phyloP scores from a whole-genome alignment of 441 rosid genomes.

The Croton setiger region DNA sequence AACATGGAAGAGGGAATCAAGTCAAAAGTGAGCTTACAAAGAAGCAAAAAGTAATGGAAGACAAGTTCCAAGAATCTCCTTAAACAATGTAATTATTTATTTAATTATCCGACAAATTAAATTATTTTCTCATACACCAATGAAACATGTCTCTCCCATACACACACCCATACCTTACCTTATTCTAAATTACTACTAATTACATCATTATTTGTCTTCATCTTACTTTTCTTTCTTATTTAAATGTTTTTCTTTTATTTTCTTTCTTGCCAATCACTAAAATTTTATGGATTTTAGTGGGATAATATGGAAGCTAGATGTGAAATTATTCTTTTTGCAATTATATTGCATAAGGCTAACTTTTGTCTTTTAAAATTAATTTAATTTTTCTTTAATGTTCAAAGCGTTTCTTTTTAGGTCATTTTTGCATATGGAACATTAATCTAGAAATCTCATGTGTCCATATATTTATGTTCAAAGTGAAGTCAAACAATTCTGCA shows the following conservation, averaged over 20 bases:
- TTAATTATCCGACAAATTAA: conserved; percentile 9
- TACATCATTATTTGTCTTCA: conserved; percentile 2
- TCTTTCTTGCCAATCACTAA: conserved; percentile 5
- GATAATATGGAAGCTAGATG: background rate
- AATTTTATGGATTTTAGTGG: background rate
- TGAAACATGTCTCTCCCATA: conserved; percentile 27
- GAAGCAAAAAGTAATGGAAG: conserved; percentile 17
- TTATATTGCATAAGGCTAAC: background rate
- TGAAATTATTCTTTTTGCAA: background rate
- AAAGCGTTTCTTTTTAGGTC: conserved; percentile 2
- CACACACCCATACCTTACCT: conserved; percentile 21
- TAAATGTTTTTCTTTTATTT: background rate
- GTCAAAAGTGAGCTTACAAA: conserved; percentile 19
- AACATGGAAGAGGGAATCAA: conserved; percentile 8
- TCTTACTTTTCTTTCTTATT: background rate
- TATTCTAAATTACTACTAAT: background rate
- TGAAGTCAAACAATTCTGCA: too few species aligned
- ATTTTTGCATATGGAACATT: background rate
- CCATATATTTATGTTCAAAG: background rate
- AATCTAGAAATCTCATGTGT: background rate
- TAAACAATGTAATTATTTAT: conserved; percentile 1
- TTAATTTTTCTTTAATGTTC: background rate
- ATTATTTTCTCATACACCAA: conserved; percentile 17
- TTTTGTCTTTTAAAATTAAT: too few species aligned
- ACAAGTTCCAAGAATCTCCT: conserved; percentile 35